Evolutionary conservation across 2,329 filamentous ascomycete species (phyloP).

Genomic region (Cladosporium velox): DNA sequence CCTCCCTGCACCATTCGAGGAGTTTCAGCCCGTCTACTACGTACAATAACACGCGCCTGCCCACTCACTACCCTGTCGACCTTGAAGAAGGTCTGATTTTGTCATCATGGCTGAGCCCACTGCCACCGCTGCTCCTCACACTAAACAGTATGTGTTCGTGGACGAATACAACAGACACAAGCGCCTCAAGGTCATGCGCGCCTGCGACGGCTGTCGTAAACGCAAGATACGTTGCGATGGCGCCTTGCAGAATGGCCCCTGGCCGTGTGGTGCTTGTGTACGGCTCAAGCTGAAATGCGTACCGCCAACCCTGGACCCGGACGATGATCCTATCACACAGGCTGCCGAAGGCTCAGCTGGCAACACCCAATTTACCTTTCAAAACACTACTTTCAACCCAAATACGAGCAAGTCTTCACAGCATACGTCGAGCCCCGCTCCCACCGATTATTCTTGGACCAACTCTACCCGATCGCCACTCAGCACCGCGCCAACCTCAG

Average conservation of each 20-base stretch:
- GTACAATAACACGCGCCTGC: constrained; percentile 2
- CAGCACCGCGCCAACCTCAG: constrained; percentile 24
- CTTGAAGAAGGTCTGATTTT: background rate
- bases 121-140: constrained; percentile 67
- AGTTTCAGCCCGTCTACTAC: constrained; percentile 17
- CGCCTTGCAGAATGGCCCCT: constrained; percentile 85
- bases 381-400: constrained; percentile 30
- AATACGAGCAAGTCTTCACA: constrained; percentile 12
- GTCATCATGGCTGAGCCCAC: constrained; percentile 19
- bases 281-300: constrained; percentile 91
- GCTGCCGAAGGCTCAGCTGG: constrained; percentile 26
- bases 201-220: constrained; percentile 90
- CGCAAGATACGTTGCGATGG: constrained; percentile 98
- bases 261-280: constrained; percentile 94
- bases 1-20: constrained; percentile 17
- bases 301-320: constrained; percentile 78
- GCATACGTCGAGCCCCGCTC: constrained; percentile 15
- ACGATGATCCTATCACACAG: constrained; percentile 52
- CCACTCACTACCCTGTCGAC: constrained; percentile 15
- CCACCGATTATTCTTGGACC: constrained; percentile 20
- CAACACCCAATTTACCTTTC: constrained; percentile 35
- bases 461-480: constrained; percentile 16
- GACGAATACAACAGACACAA: constrained; percentile 99
- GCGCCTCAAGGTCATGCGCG: constrained; percentile 95
- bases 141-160: constrained; percentile 98